phyloP scores from a whole-genome alignment of 23 red algal species.

The Gracilaria caudata region DNA sequence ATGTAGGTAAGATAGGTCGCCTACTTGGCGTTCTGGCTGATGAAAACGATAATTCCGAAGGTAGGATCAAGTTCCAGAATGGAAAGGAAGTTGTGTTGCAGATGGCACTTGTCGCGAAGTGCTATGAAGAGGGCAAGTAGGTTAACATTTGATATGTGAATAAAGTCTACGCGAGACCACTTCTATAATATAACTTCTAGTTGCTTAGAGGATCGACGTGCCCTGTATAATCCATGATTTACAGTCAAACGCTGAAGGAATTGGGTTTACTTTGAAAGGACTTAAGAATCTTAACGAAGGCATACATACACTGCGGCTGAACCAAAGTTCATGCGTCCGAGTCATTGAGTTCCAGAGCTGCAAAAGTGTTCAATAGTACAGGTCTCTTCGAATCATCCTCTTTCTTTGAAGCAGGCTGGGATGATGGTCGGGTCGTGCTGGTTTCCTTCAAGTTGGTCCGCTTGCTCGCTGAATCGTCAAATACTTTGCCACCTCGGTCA shows the following conservation, averaged over 20 bases:
- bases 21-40: conserved; percentile 17
- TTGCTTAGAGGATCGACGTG: neutral
- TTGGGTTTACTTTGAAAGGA: neutral
- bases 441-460: conserved; percentile 30
- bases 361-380: conserved; percentile 51
- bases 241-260: conserved; percentile 18
- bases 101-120: conserved; percentile 64
- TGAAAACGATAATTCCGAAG: conserved; percentile 45
- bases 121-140: conserved; percentile 42
- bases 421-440: neutral
- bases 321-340: conserved; percentile 15
- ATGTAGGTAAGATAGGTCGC: conserved; percentile 45
- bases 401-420: conserved; percentile 24
- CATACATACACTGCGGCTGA: neutral
- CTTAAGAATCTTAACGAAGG: neutral
- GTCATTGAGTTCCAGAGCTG: conserved; percentile 51
- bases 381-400: conserved; percentile 50
- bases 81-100: conserved; percentile 31
- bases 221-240: neutral
- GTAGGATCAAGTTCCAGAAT: conserved; percentile 43
- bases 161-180: conserved; percentile 8
- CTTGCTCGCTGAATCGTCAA: conserved; percentile 4
- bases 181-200: neutral
- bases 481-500: neutral
- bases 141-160: conserved; percentile 23